Evolutionary conservation across 2,329 filamentous ascomycete genomes (phyloP).

Genomic region (Diaporthe batatas): DNA sequence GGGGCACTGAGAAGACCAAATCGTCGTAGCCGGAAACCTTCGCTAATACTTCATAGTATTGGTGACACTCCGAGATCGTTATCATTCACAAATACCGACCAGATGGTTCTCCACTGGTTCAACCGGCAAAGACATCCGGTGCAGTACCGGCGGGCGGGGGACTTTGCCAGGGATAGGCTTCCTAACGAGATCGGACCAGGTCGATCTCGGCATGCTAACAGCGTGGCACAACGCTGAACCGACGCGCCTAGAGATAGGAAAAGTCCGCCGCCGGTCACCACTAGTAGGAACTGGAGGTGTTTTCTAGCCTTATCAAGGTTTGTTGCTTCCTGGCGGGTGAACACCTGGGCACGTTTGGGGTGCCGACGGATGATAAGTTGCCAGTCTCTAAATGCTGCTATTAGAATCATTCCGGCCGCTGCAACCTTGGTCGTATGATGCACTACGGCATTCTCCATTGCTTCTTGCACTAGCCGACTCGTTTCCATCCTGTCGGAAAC

Average conservation of each 20-base stretch:
- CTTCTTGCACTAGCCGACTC: neutral
- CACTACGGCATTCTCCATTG: neutral
- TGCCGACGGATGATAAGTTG: slow-evolving; percentile 16
- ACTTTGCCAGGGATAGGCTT: slow-evolving; percentile 6
- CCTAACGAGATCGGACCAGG: slow-evolving; percentile 9
- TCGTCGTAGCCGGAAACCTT: slow-evolving; percentile 10
- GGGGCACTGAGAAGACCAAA: neutral
- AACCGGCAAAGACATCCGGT: neutral
- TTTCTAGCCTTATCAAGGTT: slow-evolving; percentile 21
- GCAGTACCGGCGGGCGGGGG: neutral
- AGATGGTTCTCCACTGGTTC: slow-evolving; percentile 15
- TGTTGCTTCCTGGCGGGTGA: neutral
- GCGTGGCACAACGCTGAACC: neutral
- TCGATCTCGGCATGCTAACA: slow-evolving; percentile 19
- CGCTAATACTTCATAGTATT: neutral
- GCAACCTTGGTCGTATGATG: neutral
- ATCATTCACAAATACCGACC: slow-evolving; percentile 11
- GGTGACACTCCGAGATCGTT: slow-evolving; percentile 15
- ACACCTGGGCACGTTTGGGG: neutral
- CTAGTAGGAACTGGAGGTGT: slow-evolving; percentile 1
- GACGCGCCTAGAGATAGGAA: slow-evolving; percentile 25
- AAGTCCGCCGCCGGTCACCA: slow-evolving; percentile 11
- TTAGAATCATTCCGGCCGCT: slow-evolving; percentile 3
- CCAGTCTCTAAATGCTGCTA: slow-evolving; percentile 3
- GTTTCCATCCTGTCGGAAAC: slow-evolving; percentile 5